Percentiles rank a stretch among this genome's conserved stretches.
phyloP scores from a whole-genome alignment of 306 rosid species.

The Fragaria iinumae region DNA sequence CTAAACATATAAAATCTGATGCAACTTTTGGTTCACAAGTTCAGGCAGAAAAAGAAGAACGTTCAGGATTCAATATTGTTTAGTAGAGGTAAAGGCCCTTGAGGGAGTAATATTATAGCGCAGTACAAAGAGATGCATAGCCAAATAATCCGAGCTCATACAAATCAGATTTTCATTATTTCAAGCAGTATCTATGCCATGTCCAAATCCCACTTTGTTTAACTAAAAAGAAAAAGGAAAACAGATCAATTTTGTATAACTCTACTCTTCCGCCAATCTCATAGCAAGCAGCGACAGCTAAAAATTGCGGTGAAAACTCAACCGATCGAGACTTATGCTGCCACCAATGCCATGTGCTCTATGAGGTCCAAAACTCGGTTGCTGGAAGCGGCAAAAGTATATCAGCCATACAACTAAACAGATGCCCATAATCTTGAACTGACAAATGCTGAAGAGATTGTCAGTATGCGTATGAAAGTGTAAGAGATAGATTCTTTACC shows the following conservation, averaged over 20 bases:
- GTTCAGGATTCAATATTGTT: background rate
- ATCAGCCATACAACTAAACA: background rate
- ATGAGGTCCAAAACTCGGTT: slow-evolving; percentile 94
- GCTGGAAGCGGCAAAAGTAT: slow-evolving; percentile 39
- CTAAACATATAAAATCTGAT: no score
- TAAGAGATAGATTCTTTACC: slow-evolving; percentile 41
- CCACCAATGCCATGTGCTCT: slow-evolving; percentile 93
- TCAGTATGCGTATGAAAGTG: background rate
- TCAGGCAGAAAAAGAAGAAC: no score
- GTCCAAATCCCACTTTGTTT: background rate
- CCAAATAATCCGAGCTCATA: slow-evolving; percentile 4
- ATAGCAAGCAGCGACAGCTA: slow-evolving; percentile 7
- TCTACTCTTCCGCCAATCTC: slow-evolving; percentile 26
- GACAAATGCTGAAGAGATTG: background rate
- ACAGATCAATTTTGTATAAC: slow-evolving; percentile 13
- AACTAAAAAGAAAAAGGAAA: background rate
- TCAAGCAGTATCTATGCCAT: background rate
- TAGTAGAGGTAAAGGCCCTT: background rate
- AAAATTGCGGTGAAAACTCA: slow-evolving; percentile 13
- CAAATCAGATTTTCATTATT: slow-evolving; percentile 21
- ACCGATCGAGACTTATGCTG: slow-evolving; percentile 26
- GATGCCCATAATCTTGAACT: background rate
- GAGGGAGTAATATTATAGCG: background rate
- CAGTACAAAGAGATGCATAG: no score
- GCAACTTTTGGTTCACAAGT: background rate